Percentiles rank a stretch among this genome's conserved stretches.
phyloP scores from a whole-genome alignment of 345 rosid species.

The Ceriops tagal region DNA sequence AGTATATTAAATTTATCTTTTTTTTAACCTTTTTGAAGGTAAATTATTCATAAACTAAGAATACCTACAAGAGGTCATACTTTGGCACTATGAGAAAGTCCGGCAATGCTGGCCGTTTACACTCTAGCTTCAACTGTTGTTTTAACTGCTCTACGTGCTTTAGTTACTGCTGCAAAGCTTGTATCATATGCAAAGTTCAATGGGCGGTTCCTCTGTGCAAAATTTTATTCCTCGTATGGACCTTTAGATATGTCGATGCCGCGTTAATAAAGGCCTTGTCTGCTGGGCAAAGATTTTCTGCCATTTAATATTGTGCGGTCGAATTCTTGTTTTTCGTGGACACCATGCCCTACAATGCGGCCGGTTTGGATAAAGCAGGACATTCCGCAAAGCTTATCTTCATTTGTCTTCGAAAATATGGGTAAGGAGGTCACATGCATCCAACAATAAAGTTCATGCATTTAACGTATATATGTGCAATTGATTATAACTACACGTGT shows the following conservation, averaged over 20 bases:
- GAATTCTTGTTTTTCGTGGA: not conserved
- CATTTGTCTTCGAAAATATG: no score
- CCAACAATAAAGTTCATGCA: no score
- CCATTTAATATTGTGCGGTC: constrained; percentile 3
- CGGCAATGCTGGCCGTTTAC: no score
- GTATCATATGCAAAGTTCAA: not conserved
- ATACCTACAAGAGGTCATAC: no score
- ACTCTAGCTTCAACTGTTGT: not conserved
- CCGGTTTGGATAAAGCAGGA: not conserved
- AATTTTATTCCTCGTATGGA: constrained; percentile 27
- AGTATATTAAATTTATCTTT: no score
- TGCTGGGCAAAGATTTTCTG: constrained; percentile 11
- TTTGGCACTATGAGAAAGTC: no score
- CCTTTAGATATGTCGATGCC: constrained; percentile 24
- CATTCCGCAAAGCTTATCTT: not conserved
- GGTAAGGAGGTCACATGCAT: no score
- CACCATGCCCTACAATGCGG: not conserved
- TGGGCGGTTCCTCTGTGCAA: not conserved
- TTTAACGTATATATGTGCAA: no score
- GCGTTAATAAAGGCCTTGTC: constrained; percentile 15
- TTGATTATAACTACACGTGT: no score
- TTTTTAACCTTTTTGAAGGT: no score
- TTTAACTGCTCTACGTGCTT: not conserved
- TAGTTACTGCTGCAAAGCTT: not conserved
- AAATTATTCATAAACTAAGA: no score